Base-by-base conservation (phyloP, 345 rosid species). In the Clausena lansium region DNA sequence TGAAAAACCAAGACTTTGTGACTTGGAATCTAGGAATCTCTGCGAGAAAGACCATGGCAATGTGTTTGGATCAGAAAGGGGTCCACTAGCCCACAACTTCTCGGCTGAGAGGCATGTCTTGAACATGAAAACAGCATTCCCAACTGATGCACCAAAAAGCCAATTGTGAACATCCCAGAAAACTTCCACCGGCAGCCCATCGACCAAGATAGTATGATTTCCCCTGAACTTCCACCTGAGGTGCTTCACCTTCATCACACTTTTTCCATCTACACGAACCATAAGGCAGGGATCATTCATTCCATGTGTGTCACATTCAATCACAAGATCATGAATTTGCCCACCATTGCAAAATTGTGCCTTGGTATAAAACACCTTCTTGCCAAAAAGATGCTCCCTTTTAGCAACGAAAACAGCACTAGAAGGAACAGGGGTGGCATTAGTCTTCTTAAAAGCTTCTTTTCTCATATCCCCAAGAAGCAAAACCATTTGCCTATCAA, bases 81-180 rank as follows among this genome's bases (percentile, higher is more conserved):
- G 81, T 72, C 84, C 89, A 66, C 90, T 88, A 80, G 85, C 82
- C 95, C 94, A 89, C 25, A 87, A 79, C 85, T 92, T 92, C 75
- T 95, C 98, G 0, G 89, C 88, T 10, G 93, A 83, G 25, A 85
- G 87, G 87, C 91, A 87, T n/a, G 93, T 86, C 90, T 89, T 87
- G 90, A 95, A 93, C 98, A 95, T 88, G 80, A 95, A 93, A 27
- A 95, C 98, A 15, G 97, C 99, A 86, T 88, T 89, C 28, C 94
- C 94, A 11, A 83, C 61, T 27, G 95, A 84, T 35, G 91, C 36
- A 36, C 96, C 93, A 69, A 91, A 95, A 33, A 95, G 91, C 99
- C 99, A 93, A 79, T 81, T 89, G 83, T 95, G 89, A 10, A 95
- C 97, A 84, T 95, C 99, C 99, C 99, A 95, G 52, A 88, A 88